Percentiles rank a stretch among this genome's conserved stretches.
phyloP scores from a whole-genome alignment of 257 asterid species.

The Solanum corneliomulleri region DNA sequence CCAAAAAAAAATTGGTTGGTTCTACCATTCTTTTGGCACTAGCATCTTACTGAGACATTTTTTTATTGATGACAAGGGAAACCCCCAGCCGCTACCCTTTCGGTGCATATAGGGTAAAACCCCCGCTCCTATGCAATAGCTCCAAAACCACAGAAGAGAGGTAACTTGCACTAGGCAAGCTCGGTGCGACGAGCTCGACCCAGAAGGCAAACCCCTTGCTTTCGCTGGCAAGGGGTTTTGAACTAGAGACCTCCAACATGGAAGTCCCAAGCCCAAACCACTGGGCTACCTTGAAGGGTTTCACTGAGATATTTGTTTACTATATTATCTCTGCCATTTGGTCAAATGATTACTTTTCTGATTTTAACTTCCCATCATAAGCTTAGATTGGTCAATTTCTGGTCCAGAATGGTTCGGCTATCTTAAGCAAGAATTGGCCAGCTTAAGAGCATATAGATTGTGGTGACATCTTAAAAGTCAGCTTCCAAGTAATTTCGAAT shows the following conservation, averaged over 20 bases:
- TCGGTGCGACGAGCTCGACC: too few species aligned
- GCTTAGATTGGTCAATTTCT: background rate
- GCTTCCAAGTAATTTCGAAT: background rate
- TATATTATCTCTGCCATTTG: background rate
- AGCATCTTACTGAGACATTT: background rate
- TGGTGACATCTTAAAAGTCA: background rate
- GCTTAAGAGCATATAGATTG: background rate
- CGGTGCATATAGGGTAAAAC: too few species aligned
- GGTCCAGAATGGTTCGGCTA: background rate
- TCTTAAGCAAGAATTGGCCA: background rate
- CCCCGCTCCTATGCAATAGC: too few species aligned
- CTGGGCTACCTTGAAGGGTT: too few species aligned
- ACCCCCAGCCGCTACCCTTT: too few species aligned
- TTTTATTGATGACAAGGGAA: too few species aligned
- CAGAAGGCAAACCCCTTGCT: too few species aligned
- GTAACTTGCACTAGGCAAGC: too few species aligned
- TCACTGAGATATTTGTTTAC: background rate
- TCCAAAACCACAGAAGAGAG: too few species aligned
- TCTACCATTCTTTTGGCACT: background rate
- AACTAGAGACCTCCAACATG: too few species aligned
- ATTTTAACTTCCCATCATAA: background rate
- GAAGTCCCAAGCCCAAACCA: too few species aligned
- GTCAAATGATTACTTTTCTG: background rate
- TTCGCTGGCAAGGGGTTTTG: too few species aligned
- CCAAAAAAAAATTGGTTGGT: background rate